Evolutionary conservation across 331 rosid species (phyloP), one percentile per base, ranked within the genome.

Genomic region (Rhamnella rubrinervis): DNA sequence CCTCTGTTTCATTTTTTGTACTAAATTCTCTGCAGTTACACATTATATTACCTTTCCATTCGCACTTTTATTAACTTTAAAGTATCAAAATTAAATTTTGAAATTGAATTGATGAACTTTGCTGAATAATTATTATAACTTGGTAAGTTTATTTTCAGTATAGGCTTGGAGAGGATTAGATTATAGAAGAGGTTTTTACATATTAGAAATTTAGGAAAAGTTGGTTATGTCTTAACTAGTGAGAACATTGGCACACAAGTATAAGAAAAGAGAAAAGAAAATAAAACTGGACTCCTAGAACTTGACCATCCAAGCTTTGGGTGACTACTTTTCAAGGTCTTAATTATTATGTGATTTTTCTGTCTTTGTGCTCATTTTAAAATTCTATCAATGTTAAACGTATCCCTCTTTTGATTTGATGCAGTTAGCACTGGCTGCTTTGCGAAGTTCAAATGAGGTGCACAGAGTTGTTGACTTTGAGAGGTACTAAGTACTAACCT

Each of bases 401-500:
- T 31, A 4, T 18, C 20, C 28, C 65, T 50, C 18, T 57, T 61
- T 70, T 66, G 60, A 65, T 79, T 57, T 67, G 64, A 51, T 81
- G 85, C 86, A 91, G 96, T 76, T 95, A 75, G 90, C 96, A 21
- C 79, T 95, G 84, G 90, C 99, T 71, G 90, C 92, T 59, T 75
- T 91, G 78, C 85, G 88, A 26, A 80, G 73, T 71, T 85, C 96
- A 75, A 84, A 89, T 82, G 86, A 77, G 74, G 81, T 71, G 70
- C 91, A 83, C 63, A 58, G 75, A 71, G 88, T 87, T 72, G 55
- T 85, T 11, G 96, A 86, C 85, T 95, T 87, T 21, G 86, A 91
- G 70, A 79, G 97, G 99, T 91, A 52, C 12, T 61, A 65, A 39
- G 3, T 21, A 38, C 50, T 31, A 4, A 31, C 35, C 35, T 2